Conservation (phyloP, 2,329 filamentous ascomycete genomes). For the Colletotrichum sansevieriae region DNA sequence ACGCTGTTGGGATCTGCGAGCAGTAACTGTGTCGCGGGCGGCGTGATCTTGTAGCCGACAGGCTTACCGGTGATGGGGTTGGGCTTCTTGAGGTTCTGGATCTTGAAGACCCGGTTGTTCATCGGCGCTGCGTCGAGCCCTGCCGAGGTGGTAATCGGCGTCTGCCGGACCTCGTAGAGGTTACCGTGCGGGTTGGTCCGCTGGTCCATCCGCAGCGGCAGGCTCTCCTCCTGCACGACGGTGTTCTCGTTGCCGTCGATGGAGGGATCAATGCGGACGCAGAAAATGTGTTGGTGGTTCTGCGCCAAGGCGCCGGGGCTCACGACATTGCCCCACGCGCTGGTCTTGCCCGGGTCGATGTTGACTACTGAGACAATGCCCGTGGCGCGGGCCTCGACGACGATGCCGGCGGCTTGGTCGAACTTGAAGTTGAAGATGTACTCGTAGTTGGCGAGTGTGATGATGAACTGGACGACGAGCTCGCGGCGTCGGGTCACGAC, state of each 20-base stretch:
- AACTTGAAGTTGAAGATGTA: constrained; percentile 57
- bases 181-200: constrained; percentile 64
- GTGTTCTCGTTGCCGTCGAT: constrained; percentile 67
- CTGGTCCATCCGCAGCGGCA: constrained; percentile 60
- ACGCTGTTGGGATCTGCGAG: constrained; percentile 44
- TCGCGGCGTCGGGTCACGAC: constrained; percentile 64
- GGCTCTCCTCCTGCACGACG: constrained; percentile 67
- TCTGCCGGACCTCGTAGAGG: constrained; percentile 58
- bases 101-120: constrained; percentile 50
- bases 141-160: constrained; percentile 55
- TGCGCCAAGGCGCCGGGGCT: constrained; percentile 65
- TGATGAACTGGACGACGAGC: constrained; percentile 68
- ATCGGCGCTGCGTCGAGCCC: constrained; percentile 58
- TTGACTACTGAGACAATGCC: constrained; percentile 60
- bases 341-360: constrained; percentile 63
- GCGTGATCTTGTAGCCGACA: constrained; percentile 54
- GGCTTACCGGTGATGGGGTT: constrained; percentile 53
- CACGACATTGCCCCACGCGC: constrained; percentile 62
- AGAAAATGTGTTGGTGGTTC: constrained; percentile 71
- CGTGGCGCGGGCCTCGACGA: constrained; percentile 41
- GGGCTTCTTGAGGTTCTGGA: constrained; percentile 39
- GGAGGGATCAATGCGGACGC: constrained; percentile 65
- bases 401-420: constrained; percentile 59
- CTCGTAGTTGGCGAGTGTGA: constrained; percentile 71
- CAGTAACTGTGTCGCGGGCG: constrained; percentile 53